phyloP scores from a whole-genome alignment of 352 stramenopile species.

The Pilasporangium apinafurcum region DNA sequence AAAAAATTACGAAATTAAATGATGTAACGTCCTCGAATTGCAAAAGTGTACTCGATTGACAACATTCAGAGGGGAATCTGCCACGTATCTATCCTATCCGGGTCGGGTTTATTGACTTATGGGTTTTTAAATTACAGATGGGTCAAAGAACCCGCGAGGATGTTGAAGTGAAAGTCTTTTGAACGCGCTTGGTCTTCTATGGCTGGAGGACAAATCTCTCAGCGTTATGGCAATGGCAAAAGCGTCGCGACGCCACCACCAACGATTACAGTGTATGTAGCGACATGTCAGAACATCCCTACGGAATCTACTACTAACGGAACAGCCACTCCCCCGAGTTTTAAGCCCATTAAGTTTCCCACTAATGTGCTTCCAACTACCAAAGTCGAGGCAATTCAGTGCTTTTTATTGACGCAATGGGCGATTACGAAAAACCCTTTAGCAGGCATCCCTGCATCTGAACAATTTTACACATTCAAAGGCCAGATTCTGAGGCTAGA shows the following conservation, averaged over 20 bases:
- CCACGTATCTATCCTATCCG: too few species aligned
- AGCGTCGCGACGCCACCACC: neutral
- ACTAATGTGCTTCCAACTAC: slow-evolving; percentile 30
- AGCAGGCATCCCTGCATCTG: slow-evolving; percentile 20
- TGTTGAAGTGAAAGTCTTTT: too few species aligned
- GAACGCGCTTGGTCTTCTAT: too few species aligned
- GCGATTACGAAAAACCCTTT: slow-evolving; percentile 52
- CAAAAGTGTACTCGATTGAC: too few species aligned
- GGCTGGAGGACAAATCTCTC: too few species aligned
- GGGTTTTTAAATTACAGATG: too few species aligned
- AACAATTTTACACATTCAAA: slow-evolving; percentile 77
- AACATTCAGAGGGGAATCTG: too few species aligned
- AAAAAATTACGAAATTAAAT: too few species aligned
- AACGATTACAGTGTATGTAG: slow-evolving; percentile 50
- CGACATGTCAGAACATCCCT: slow-evolving; percentile 38
- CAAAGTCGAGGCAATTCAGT: slow-evolving; percentile 38
- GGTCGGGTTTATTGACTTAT: too few species aligned
- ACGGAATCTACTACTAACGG: slow-evolving; percentile 10
- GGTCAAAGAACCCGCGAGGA: too few species aligned
- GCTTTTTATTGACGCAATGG: slow-evolving; percentile 59
- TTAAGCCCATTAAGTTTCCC: slow-evolving; percentile 55
- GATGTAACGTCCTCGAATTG: too few species aligned
- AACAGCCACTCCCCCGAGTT: slow-evolving; percentile 11
- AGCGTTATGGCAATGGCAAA: too few species aligned
- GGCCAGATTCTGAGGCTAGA: slow-evolving; percentile 57